Evolutionary conservation across 163 green algal genomes (phyloP).

Genomic region (Trebouxia gelatinosa): DNA sequence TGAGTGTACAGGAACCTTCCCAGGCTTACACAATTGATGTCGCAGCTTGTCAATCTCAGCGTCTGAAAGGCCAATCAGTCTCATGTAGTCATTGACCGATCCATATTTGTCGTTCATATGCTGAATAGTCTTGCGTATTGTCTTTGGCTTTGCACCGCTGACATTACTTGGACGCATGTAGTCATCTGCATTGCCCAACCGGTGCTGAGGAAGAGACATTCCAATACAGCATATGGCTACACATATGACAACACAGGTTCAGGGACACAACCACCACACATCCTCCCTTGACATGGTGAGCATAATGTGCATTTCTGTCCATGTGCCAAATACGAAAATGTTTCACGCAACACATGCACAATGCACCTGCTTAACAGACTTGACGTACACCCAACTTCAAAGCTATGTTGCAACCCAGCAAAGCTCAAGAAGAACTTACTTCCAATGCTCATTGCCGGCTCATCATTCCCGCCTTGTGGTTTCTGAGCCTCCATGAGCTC

Average conservation of each 20-base stretch:
- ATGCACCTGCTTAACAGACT: neutral
- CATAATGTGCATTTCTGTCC: neutral
- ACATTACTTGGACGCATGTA: slow-evolving; percentile 10
- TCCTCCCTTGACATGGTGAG: neutral
- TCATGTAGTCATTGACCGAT: neutral
- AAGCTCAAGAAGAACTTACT: neutral
- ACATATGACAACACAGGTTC: neutral
- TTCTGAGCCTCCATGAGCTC: neutral
- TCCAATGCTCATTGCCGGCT: neutral
- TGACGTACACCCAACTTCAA: neutral
- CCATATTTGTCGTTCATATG: slow-evolving; percentile 7
- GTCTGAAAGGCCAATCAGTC: slow-evolving; percentile 19
- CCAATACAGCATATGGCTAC: too few species aligned
- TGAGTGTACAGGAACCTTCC: neutral
- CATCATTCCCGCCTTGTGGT: too few species aligned
- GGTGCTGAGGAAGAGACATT: neutral
- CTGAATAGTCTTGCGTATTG: slow-evolving; percentile 15
- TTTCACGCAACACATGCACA: too few species aligned
- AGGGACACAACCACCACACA: too few species aligned
- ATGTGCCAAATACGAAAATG: too few species aligned
- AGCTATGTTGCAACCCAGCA: neutral
- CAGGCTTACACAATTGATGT: slow-evolving; percentile 6
- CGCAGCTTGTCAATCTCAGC: neutral
- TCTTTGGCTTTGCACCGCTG: neutral
- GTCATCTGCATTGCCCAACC: slow-evolving; percentile 12